These are phyloP conservation scores for Entrophospora sp. DNA, from an alignment of 192 early-diverging fungal genomes.

Conservation along the genomic window DNA sequence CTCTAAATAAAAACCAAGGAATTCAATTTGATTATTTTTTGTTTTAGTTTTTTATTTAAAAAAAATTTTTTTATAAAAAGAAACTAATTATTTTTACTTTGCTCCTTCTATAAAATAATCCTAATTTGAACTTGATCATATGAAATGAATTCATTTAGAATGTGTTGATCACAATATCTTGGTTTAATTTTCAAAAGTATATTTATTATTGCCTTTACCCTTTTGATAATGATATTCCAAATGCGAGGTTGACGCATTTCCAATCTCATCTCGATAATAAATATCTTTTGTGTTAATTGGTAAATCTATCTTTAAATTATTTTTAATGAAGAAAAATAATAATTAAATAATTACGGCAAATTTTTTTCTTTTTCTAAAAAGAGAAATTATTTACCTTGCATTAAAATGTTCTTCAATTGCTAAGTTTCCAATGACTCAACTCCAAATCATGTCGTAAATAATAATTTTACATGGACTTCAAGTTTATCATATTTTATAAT, in stretches of 20 bases:
- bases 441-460: constrained; percentile 60
- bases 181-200: constrained; percentile 72
- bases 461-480: constrained; percentile 59
- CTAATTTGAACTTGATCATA: constrained; percentile 59
- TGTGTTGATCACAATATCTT: constrained; percentile 59
- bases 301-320: constrained; percentile 32
- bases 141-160: constrained; percentile 62
- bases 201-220: constrained; percentile 30
- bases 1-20: constrained; percentile 31
- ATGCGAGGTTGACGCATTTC: constrained; percentile 92
- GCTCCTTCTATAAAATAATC: constrained; percentile 87
- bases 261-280: constrained; percentile 86
- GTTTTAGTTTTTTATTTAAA: too few relatives aligned
- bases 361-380: too few relatives aligned
- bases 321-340: too few relatives aligned
- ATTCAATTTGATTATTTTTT: too few relatives aligned
- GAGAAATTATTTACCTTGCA: constrained; percentile 71
- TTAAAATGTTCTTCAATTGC: constrained; percentile 76
- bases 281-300: constrained; percentile 64
- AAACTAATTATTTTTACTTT: too few relatives aligned
- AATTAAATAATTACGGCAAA: too few relatives aligned
- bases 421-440: constrained; percentile 78
- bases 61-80: too few relatives aligned
- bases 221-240: too few relatives aligned
- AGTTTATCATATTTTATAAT: constrained; percentile 32